Conservation (phyloP, 345 rosid genomes). For the Populus ilicifolia region DNA sequence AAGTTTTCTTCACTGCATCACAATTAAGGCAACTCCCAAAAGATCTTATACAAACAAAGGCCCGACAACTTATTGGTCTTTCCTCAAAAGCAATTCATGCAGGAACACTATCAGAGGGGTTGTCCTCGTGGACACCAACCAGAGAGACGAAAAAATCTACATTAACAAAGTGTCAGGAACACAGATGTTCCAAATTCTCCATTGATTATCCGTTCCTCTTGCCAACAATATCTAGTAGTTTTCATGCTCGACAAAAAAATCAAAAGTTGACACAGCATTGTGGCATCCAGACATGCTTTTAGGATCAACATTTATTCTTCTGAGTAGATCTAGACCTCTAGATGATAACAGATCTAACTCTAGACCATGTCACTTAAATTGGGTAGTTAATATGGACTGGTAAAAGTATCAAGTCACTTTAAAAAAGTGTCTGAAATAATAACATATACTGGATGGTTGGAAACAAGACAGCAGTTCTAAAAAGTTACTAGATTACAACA, state of each 20-base stretch:
- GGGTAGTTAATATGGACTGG: not conserved
- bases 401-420: not conserved
- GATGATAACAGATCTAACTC: not conserved
- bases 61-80: not conserved
- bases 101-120: not conserved
- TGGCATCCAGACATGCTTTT: not conserved
- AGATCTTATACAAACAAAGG: not conserved
- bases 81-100: not conserved
- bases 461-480: not conserved
- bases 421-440: not conserved
- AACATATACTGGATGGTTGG: not conserved
- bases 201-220: not conserved
- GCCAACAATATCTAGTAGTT: not conserved
- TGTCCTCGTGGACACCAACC: not conserved
- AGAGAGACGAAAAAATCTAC: not conserved
- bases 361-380: not conserved
- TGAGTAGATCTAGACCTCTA: not conserved
- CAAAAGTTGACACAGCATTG: conserved; percentile 7
- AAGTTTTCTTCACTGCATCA: not conserved
- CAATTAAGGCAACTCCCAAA: conserved; percentile 3
- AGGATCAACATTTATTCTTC: not conserved
- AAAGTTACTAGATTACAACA: not conserved
- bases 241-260: not conserved
- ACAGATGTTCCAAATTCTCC: not conserved
- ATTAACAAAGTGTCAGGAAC: not conserved